These are phyloP conservation scores for Backusella parvicylindrica DNA, from an alignment of 192 early-diverging fungal species.

Conservation along the genomic window DNA sequence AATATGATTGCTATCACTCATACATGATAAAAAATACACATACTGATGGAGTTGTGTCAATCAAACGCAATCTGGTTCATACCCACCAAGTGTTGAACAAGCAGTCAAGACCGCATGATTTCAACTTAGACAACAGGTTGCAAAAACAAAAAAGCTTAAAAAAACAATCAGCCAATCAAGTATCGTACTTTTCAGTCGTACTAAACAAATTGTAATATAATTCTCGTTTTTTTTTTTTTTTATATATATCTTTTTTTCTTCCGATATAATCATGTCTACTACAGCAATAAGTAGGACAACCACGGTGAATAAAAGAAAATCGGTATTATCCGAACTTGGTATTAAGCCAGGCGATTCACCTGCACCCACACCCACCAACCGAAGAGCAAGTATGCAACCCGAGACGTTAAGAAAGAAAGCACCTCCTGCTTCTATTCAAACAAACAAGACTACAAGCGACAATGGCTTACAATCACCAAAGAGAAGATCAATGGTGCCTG, in stretches of 20 bases:
- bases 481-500: slow-evolving; percentile 6
- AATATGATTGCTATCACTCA: too few species aligned
- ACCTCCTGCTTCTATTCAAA: not conserved
- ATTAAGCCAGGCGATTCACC: not conserved
- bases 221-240: not conserved
- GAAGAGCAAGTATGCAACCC: not conserved
- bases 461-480: not conserved
- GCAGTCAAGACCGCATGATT: too few species aligned
- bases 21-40: too few species aligned
- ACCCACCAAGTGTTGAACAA: too few species aligned
- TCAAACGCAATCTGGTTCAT: too few species aligned
- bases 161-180: not conserved
- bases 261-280: not conserved
- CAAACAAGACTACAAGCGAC: not conserved
- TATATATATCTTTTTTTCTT: not conserved
- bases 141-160: not conserved
- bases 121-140: too few species aligned
- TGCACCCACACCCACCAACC: not conserved
- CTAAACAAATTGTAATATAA: not conserved
- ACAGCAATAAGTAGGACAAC: not conserved
- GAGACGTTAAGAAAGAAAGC: not conserved
- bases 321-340: not conserved
- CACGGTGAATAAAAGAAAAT: not conserved
- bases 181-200: not conserved
- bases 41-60: too few species aligned